phyloP scores from a whole-genome alignment of 306 rosid genomes.

The Sicyos edulis region DNA sequence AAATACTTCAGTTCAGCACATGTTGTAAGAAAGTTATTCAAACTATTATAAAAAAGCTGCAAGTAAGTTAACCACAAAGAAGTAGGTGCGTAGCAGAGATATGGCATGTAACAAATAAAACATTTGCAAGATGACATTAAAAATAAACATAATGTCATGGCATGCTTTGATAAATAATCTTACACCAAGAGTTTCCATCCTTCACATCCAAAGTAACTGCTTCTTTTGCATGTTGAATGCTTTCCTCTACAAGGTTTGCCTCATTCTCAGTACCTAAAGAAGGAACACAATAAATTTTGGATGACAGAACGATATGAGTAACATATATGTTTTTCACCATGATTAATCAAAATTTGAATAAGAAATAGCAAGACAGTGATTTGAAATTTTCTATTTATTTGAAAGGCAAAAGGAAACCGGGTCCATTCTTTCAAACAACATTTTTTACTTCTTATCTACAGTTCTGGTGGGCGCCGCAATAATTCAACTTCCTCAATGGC shows the following conservation, averaged over 20 bases:
- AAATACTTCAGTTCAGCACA: neutral
- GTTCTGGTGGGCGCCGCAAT: no score
- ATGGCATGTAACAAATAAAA: neutral
- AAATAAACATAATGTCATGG: neutral
- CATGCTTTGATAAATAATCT: slow-evolving; percentile 28
- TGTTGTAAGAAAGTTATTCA: neutral
- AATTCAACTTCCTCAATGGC: no score
- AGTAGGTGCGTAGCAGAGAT: slow-evolving; percentile 7
- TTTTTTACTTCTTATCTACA: no score
- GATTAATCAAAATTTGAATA: neutral
- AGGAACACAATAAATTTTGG: slow-evolving; percentile 9
- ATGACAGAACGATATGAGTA: neutral
- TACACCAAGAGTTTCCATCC: slow-evolving; percentile 97
- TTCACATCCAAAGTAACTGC: slow-evolving; percentile 88
- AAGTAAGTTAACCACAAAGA: neutral
- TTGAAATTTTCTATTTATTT: neutral
- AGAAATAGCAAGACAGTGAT: neutral
- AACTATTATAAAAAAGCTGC: neutral
- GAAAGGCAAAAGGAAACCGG: neutral
- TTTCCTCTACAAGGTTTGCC: slow-evolving; percentile 83
- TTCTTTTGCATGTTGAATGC: slow-evolving; percentile 88
- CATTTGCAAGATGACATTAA: slow-evolving; percentile 7
- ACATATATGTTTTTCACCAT: neutral
- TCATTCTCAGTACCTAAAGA: slow-evolving; percentile 68
- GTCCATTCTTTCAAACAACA: no score